phyloP scores from a whole-genome alignment of 2,329 filamentous ascomycete species.

The Fusarium devonianum region DNA sequence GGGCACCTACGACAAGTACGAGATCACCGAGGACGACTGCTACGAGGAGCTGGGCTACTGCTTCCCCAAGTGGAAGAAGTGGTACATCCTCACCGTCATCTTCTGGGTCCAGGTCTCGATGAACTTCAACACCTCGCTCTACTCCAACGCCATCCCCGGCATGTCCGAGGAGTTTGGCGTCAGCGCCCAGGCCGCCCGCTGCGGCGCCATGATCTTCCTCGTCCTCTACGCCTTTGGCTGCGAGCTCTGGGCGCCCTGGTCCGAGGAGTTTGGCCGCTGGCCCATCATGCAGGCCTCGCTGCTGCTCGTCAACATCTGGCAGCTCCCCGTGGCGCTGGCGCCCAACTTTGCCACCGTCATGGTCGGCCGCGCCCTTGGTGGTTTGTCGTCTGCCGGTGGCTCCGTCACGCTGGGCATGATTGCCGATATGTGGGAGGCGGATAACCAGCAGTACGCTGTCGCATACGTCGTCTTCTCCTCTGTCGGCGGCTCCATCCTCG shows the following conservation, averaged over 20 bases:
- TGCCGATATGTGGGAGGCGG: slow-evolving; percentile 75
- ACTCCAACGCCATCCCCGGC: slow-evolving; percentile 72
- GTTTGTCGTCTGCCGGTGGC: slow-evolving; percentile 74
- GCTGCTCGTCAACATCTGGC: slow-evolving; percentile 79
- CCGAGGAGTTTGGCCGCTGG: slow-evolving; percentile 81
- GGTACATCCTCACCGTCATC: slow-evolving; percentile 75
- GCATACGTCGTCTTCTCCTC: slow-evolving; percentile 81
- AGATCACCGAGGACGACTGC: slow-evolving; percentile 65
- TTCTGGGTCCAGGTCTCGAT: slow-evolving; percentile 78
- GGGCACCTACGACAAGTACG: slow-evolving; percentile 51
- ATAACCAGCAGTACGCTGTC: slow-evolving; percentile 77
- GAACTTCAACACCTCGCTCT: slow-evolving; percentile 81
- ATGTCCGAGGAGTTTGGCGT: slow-evolving; percentile 73
- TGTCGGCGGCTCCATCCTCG: slow-evolving; percentile 77
- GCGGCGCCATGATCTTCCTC: slow-evolving; percentile 80
- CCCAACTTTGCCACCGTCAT: slow-evolving; percentile 76
- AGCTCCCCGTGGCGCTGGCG: slow-evolving; percentile 74
- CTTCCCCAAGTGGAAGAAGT: slow-evolving; percentile 70
- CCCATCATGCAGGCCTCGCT: slow-evolving; percentile 77
- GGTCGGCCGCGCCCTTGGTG: slow-evolving; percentile 73
- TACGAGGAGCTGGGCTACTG: slow-evolving; percentile 70
- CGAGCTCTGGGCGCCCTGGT: slow-evolving; percentile 89
- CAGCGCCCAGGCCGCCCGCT: slow-evolving; percentile 71
- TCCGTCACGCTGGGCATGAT: slow-evolving; percentile 79
- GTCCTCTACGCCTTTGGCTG: slow-evolving; percentile 85